Percentiles rank a stretch among this genome's conserved stretches.
Evolutionary conservation across 306 rosid species (phyloP).

Genomic region (Cyamopsis tetragonoloba): DNA sequence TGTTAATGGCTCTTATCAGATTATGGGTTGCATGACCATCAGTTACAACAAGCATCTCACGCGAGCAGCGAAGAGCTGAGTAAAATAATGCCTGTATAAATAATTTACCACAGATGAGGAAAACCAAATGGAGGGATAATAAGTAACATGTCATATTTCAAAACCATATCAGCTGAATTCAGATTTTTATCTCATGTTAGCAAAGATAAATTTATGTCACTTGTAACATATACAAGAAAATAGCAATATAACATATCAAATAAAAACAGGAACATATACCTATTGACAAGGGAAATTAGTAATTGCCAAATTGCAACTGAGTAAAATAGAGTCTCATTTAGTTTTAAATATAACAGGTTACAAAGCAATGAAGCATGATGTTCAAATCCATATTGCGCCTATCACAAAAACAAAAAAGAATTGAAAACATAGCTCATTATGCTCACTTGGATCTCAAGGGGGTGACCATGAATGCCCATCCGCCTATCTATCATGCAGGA

Average conservation of each 20-base stretch:
- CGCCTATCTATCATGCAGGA: constrained; percentile 98
- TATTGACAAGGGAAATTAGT: background rate
- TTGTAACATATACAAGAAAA: background rate
- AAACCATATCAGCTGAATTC: background rate
- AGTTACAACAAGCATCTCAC: constrained; percentile 74
- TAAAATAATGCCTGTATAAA: constrained; percentile 79
- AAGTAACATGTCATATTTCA: no score
- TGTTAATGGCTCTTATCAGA: constrained; percentile 80
- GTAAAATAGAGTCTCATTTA: background rate
- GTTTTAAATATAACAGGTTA: background rate
- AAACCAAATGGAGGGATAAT: constrained; percentile 11
- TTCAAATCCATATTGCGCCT: constrained; percentile 15
- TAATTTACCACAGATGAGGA: constrained; percentile 20
- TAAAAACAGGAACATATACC: background rate
- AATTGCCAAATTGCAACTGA: background rate
- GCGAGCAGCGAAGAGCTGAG: constrained; percentile 92
- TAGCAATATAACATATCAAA: background rate
- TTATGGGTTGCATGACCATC: constrained; percentile 73
- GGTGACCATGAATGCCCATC: constrained; percentile 98
- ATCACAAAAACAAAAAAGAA: constrained; percentile 7
- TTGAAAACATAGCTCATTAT: constrained; percentile 4
- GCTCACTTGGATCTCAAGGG: constrained; percentile 96
- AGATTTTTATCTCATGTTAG: constrained; percentile 17
- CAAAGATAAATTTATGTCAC: constrained; percentile 3
- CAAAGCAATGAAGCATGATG: background rate